phyloP scores from a whole-genome alignment of 495 filamentous ascomycete genomes.

The Ramalina peruviana region DNA sequence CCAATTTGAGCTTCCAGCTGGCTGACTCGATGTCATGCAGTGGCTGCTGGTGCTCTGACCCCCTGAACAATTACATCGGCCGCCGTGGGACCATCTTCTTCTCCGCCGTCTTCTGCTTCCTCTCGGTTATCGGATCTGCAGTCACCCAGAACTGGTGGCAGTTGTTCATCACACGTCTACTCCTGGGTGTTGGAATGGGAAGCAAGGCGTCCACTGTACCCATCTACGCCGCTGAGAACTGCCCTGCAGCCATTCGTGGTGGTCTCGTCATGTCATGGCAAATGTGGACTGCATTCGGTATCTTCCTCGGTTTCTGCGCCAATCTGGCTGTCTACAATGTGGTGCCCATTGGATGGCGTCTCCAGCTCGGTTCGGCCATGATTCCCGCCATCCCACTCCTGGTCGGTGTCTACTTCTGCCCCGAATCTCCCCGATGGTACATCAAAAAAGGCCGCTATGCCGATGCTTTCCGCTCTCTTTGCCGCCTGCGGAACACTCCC shows the following conservation, averaged over 20 bases:
- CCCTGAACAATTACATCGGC: slow-evolving; percentile 51
- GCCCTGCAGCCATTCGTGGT: slow-evolving; percentile 59
- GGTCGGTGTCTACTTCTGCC: slow-evolving; percentile 55
- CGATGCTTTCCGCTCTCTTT: slow-evolving; percentile 49
- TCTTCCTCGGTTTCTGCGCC: slow-evolving; percentile 55
- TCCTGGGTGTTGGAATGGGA: slow-evolving; percentile 65
- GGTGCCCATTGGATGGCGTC: slow-evolving; percentile 51
- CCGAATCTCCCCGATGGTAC: slow-evolving; percentile 55
- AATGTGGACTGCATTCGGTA: slow-evolving; percentile 74
- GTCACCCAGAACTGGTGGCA: slow-evolving; percentile 48
- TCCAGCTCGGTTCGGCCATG: slow-evolving; percentile 68
- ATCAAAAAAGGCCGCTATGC: slow-evolving; percentile 48
- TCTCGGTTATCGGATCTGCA: slow-evolving; percentile 51
- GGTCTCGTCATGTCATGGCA: slow-evolving; percentile 81
- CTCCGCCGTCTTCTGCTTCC: slow-evolving; percentile 47
- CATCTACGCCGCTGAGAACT: slow-evolving; percentile 65
- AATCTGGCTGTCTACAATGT: slow-evolving; percentile 51
- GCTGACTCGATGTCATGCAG: slow-evolving; percentile 19
- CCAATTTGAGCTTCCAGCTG: not conserved
- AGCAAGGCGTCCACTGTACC: slow-evolving; percentile 43
- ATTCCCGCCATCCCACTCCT: slow-evolving; percentile 59
- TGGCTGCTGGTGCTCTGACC: slow-evolving; percentile 58
- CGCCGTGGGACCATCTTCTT: slow-evolving; percentile 57
- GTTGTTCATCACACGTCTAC: slow-evolving; percentile 45
- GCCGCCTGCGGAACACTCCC: slow-evolving; percentile 44